A percentile compares a stretch with the other conserved stretches of the same genome.
Evolutionary conservation across 2,329 filamentous ascomycete genomes (phyloP).

Genomic region (Aspergillus sp.): DNA sequence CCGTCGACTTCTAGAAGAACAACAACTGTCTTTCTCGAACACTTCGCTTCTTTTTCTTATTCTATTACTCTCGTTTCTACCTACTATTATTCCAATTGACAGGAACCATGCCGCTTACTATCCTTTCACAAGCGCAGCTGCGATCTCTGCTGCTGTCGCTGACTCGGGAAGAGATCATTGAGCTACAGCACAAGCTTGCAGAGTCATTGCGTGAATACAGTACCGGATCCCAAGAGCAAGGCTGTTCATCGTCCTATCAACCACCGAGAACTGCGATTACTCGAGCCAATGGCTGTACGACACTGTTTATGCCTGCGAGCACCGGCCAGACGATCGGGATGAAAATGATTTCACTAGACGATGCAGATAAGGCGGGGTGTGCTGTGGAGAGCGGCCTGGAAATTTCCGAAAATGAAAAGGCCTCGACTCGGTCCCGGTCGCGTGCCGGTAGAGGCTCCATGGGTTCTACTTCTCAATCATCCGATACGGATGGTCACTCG

Average conservation of each 20-base stretch:
- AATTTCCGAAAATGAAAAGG: conserved; percentile 8
- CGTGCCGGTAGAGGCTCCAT: conserved; percentile 23
- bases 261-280: conserved; percentile 56
- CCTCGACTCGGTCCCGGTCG: conserved; percentile 10
- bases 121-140: conserved; percentile 53
- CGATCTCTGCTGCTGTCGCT: conserved; percentile 50
- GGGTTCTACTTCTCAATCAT: conserved; percentile 29
- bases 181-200: conserved; percentile 52
- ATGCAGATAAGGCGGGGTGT: conserved; percentile 23
- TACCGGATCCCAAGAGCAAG: conserved; percentile 52
- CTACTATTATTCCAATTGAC: not conserved
- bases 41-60: not conserved
- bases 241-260: conserved; percentile 55
- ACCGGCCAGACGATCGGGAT: conserved; percentile 55
- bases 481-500: conserved; percentile 29
- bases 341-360: conserved; percentile 56
- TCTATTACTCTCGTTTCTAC: not conserved
- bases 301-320: conserved; percentile 61
- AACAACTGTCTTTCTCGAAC: conserved; percentile 1
- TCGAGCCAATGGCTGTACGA: conserved; percentile 55
- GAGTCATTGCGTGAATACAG: conserved; percentile 60
- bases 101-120: conserved; percentile 50
- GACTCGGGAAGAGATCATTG: conserved; percentile 49
- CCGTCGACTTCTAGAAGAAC: too few relatives aligned
- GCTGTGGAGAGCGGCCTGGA: conserved; percentile 27